These are phyloP conservation scores for Hysterium pulicare DNA, from an alignment of 2,329 filamentous ascomycete species.

Conservation along the genomic window DNA sequence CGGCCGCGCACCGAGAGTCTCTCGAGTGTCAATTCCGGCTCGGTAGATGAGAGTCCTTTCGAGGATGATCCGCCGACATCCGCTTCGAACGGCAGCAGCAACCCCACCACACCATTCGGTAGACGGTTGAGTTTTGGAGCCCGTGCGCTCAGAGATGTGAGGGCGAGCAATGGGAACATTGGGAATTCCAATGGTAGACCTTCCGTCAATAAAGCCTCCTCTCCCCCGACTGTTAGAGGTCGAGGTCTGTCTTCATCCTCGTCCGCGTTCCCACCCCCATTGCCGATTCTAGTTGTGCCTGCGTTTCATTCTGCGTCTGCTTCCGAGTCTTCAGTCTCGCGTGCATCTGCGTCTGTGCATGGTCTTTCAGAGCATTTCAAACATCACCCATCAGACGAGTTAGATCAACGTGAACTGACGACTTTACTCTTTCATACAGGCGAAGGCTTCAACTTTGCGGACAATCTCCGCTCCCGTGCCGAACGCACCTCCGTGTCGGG, in stretches of 20 bases:
- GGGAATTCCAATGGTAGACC: conserved; percentile 63
- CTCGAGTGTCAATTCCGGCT: conserved; percentile 45
- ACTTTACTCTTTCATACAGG: conserved; percentile 60
- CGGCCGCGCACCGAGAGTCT: conserved; percentile 46
- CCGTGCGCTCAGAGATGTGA: conserved; percentile 70
- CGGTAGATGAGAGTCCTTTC: conserved; percentile 50
- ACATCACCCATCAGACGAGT: conserved; percentile 26
- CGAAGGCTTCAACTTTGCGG: conserved; percentile 96
- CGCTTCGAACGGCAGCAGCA: conserved; percentile 44
- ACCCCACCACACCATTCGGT: conserved; percentile 70
- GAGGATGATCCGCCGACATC: conserved; percentile 54
- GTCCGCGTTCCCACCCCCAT: conserved; percentile 26
- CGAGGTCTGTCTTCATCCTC: conserved; percentile 55
- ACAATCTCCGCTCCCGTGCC: conserved; percentile 88
- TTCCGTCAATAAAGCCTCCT: conserved; percentile 49
- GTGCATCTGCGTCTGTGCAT: conserved; percentile 17
- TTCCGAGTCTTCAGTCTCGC: conserved; percentile 5
- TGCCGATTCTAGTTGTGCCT: conserved; percentile 20
- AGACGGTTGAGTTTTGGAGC: conserved; percentile 89
- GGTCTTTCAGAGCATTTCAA: conserved; percentile 28
- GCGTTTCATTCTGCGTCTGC: conserved; percentile 14
- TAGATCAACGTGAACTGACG: conserved; percentile 61
- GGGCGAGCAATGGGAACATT: conserved; percentile 48
- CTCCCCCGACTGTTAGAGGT: conserved; percentile 53
- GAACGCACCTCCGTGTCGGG: conserved; percentile 66